A percentile compares a stretch with the other conserved stretches of the same genome.
Evolutionary conservation across 1,284 basidiomycete genomes (phyloP).

Genomic region (Chondrostereum purpureum): DNA sequence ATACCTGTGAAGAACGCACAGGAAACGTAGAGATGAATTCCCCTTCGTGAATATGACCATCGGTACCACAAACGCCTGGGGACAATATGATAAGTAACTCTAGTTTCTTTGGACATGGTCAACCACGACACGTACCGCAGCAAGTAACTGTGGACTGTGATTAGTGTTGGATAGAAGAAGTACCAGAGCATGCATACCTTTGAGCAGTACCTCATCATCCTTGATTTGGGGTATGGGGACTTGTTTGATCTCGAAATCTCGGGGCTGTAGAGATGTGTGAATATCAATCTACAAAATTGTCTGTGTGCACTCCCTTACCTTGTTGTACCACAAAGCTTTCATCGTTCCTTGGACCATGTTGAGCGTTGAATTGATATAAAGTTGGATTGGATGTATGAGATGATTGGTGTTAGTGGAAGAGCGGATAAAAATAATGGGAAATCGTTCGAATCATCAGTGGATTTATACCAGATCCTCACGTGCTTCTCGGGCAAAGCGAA

Average conservation of each 20-base stretch:
- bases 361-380: not conserved
- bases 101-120: not conserved
- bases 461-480: no score
- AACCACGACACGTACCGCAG: slow-evolving; percentile 3
- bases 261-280: slow-evolving; percentile 37
- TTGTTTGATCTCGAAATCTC: slow-evolving; percentile 54
- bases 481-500: no score
- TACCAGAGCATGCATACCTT: slow-evolving; percentile 22
- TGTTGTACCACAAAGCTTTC: slow-evolving; percentile 6
- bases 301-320: not conserved
- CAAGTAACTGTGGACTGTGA: not conserved
- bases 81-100: slow-evolving; percentile 21
- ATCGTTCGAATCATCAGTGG: no score
- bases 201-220: slow-evolving; percentile 65
- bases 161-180: not conserved
- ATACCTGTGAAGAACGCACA: slow-evolving; percentile 27
- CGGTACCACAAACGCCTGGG: slow-evolving; percentile 69
- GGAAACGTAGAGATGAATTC: slow-evolving; percentile 78
- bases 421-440: no score
- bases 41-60: slow-evolving; percentile 67
- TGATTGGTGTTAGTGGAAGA: no score
- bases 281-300: not conserved
- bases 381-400: no score
- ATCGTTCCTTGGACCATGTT: slow-evolving; percentile 4
- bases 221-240: slow-evolving; percentile 56